Evolutionary conservation across 768 basidiomycete genomes (phyloP), one percentile per base, ranked within the genome.

Genomic region (Lactifluus piperatus): DNA sequence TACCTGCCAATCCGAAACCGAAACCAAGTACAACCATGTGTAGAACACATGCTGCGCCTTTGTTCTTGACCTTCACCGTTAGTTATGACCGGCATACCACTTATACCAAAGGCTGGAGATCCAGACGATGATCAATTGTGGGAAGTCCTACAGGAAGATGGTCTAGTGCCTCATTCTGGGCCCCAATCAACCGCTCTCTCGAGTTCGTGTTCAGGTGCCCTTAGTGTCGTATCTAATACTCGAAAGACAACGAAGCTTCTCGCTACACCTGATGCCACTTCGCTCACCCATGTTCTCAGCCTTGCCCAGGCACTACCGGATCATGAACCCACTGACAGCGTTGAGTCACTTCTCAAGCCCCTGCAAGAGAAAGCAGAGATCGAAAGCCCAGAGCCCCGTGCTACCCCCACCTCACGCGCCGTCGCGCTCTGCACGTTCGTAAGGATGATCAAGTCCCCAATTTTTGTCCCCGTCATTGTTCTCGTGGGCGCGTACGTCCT

Each of bases 401-500:
- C 30, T 18, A 11, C 29, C 24, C 41, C 45, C 24, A 3, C 18
- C 1, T 4, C 39, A 84, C 67, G 27, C 22, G 65, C 79, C 64
- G 69, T 90, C 34, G 26, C 13, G 11, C 34, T 83, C 56, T 68
- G 67, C 43, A 73, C 69, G 20, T 76, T 81, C 0, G 64, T 87
- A 43, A 67, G 71, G 14, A 73, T 81, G 29, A 74, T 87, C 57
- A 78, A 80, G 41, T 72, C 66, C 55, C 86, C 86, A 1, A 73
- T 90, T 13, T 76, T 77, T 5, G 52, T 84, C 59, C 64, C 84
- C 36, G 63, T 85, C 26, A 77, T 78, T 60, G 30, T 83, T 9
- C 82, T 73, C 71, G 61, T 84, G 60, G 71, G 86, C 32, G 72
- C 79, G 8, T 63, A 78, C 55, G 62, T 81, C 62, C 47, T 79